Percentiles rank a stretch among this genome's conserved stretches.
Evolutionary conservation across 441 rosid genomes (phyloP).

Genomic region (Arabidopsis lyrata): DNA sequence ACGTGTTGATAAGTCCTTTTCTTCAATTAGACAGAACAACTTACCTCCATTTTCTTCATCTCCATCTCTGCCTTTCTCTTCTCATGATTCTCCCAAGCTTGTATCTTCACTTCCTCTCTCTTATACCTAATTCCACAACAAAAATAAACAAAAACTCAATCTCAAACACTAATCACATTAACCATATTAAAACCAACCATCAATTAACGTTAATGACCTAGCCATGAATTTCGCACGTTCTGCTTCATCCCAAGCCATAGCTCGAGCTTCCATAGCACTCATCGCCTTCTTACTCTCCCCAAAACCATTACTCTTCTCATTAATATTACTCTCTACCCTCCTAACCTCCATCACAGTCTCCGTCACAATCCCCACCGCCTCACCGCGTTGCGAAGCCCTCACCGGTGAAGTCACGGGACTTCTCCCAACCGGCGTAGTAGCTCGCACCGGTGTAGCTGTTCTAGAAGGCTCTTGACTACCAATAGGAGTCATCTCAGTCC

Average conservation of each 20-base stretch:
- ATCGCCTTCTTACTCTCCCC: constrained; percentile 44
- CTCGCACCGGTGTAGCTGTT: constrained; percentile 83
- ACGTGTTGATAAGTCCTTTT: too few relatives aligned
- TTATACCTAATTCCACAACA: constrained; percentile 60
- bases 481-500: constrained; percentile 97
- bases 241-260: constrained; percentile 93
- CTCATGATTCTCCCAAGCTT: constrained; percentile 92
- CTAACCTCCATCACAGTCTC: constrained; percentile 50
- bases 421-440: constrained; percentile 71
- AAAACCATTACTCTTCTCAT: background rate
- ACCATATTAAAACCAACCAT: background rate
- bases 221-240: constrained; percentile 93
- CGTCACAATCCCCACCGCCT: constrained; percentile 60
- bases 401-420: constrained; percentile 79
- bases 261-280: constrained; percentile 72
- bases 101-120: constrained; percentile 91
- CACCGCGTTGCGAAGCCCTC: constrained; percentile 54
- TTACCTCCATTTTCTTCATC: constrained; percentile 89
- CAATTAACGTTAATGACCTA: constrained; percentile 54
- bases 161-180: constrained; percentile 17
- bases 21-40: background rate
- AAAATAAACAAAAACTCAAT: background rate
- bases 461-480: constrained; percentile 96
- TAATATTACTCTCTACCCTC: constrained; percentile 6
- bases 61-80: constrained; percentile 92